These are phyloP conservation scores for Oenanthe javanica DNA, from an alignment of 140 eudicot genomes.

Conservation along the genomic window DNA sequence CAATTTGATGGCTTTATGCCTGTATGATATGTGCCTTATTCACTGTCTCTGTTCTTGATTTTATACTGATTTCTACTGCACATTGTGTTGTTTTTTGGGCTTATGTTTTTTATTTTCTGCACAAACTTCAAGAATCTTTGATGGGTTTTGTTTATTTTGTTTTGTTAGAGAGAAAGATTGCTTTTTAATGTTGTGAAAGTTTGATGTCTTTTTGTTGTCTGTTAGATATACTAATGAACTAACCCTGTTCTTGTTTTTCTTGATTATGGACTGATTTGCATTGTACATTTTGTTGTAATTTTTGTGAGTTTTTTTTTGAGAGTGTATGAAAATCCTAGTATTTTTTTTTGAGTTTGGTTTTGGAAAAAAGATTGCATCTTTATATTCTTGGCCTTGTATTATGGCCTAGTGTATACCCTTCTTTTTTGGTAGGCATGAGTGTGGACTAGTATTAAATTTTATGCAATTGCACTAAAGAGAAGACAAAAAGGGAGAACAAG, in stretches of 20 bases:
- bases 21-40: slow-evolving; percentile 24
- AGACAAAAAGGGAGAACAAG: too few relatives aligned
- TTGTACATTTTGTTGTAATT: neutral
- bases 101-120: neutral
- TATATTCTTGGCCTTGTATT: neutral
- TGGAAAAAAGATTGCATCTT: neutral
- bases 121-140: neutral
- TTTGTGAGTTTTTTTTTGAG: neutral
- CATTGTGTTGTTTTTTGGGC: neutral
- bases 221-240: neutral
- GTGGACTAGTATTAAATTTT: too few relatives aligned
- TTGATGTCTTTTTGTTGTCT: neutral
- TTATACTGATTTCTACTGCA: neutral
- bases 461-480: too few relatives aligned
- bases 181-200: neutral
- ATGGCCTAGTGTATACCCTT: too few relatives aligned
- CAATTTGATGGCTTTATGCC: slow-evolving; percentile 96
- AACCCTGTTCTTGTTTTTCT: neutral
- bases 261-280: neutral
- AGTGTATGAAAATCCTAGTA: neutral
- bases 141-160: neutral
- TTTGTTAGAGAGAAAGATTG: neutral
- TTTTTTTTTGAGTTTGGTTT: neutral
- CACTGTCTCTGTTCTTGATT: neutral
- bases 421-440: too few relatives aligned